Conservation (phyloP, 1,284 basidiomycete species). For the Heterobasidion occidentale region DNA sequence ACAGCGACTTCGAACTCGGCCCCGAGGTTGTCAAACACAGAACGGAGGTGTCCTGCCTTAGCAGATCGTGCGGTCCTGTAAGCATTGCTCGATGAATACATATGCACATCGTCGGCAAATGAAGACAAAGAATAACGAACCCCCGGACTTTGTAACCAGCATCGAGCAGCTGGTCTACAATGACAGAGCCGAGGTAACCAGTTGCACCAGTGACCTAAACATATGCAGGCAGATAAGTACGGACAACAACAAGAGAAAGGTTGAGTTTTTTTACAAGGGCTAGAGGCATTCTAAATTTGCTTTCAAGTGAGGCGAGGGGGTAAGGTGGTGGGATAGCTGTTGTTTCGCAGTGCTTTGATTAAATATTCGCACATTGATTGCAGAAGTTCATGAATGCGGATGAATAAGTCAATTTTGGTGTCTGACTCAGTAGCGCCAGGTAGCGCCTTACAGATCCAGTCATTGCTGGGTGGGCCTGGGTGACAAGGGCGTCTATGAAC, state of each 20-base stretch:
- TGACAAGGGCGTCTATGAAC: too few species aligned
- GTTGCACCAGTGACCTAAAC: background rate
- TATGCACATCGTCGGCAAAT: background rate
- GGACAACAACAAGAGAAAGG: background rate
- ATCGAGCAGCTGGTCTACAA: background rate
- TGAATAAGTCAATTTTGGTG: background rate
- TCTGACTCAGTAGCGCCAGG: background rate
- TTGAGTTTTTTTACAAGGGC: background rate
- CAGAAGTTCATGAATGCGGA: background rate
- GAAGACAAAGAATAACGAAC: background rate
- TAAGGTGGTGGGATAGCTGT: background rate
- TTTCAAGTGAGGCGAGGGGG: background rate
- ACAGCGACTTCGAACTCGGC: background rate
- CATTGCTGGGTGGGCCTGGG: too few species aligned
- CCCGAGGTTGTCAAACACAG: background rate
- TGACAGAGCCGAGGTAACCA: background rate
- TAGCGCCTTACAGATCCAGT: background rate
- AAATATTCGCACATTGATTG: background rate
- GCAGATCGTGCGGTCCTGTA: background rate
- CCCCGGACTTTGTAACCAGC: constrained; percentile 1
- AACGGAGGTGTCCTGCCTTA: background rate
- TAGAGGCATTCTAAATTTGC: background rate
- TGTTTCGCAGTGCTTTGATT: background rate
- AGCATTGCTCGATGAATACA: background rate
- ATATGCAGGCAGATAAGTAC: background rate